Percentiles rank a stretch among this genome's conserved stretches.
Conservation (phyloP, 2,329 filamentous ascomycete species). For the Neoascochyta sp. region DNA sequence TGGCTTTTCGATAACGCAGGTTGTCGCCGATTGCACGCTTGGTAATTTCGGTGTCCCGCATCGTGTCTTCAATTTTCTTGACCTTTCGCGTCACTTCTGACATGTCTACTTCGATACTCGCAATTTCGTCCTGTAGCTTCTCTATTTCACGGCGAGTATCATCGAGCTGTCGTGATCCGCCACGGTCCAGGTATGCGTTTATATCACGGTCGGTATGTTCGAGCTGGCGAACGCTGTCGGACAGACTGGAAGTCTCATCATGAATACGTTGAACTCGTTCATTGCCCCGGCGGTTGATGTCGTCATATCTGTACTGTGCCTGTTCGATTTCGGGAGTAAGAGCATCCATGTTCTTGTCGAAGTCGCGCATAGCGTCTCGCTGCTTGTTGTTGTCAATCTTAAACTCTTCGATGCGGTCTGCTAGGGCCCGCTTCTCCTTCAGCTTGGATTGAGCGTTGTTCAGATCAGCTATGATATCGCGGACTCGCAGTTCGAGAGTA, state of each 20-base stretch:
- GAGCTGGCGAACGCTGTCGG: slow-evolving; percentile 72
- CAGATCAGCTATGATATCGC: slow-evolving; percentile 70
- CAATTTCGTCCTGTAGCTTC: slow-evolving; percentile 62
- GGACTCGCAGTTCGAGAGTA: slow-evolving; percentile 70
- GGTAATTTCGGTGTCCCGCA: slow-evolving; percentile 74
- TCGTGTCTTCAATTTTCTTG: slow-evolving; percentile 73
- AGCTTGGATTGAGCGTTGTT: slow-evolving; percentile 68
- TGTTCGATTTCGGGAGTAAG: slow-evolving; percentile 73
- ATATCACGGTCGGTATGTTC: slow-evolving; percentile 74
- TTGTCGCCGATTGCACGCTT: slow-evolving; percentile 89
- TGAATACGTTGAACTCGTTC: slow-evolving; percentile 69
- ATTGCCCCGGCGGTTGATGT: slow-evolving; percentile 67
- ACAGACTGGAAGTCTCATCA: slow-evolving; percentile 66
- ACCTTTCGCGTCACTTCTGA: slow-evolving; percentile 63
- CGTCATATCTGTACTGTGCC: slow-evolving; percentile 72
- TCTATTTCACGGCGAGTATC: slow-evolving; percentile 67
- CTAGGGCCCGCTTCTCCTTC: slow-evolving; percentile 72
- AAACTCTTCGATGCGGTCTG: slow-evolving; percentile 68
- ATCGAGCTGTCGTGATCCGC: slow-evolving; percentile 68
- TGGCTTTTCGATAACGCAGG: slow-evolving; percentile 74
- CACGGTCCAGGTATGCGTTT: slow-evolving; percentile 70
- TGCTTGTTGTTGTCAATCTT: slow-evolving; percentile 66
- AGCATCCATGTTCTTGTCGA: slow-evolving; percentile 69
- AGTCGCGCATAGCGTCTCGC: slow-evolving; percentile 63
- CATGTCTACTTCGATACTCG: slow-evolving; percentile 64